Conservation (phyloP, 306 rosid genomes). For the Biancaea sappan region DNA sequence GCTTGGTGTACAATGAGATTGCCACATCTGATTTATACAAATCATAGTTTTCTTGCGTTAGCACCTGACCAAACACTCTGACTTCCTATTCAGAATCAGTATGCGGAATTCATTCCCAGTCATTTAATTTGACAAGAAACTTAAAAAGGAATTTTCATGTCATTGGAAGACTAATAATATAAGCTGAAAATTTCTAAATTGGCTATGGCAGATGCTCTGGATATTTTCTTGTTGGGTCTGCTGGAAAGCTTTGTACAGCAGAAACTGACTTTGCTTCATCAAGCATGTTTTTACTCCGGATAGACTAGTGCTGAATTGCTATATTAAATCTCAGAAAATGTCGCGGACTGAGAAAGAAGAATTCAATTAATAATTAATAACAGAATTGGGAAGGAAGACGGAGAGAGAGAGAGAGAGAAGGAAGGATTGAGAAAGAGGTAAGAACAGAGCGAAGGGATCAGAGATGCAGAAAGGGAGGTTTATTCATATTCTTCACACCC, state of each 20-base stretch:
- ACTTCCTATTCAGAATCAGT: conserved; percentile 2
- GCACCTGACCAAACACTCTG: background rate
- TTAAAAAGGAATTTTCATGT: background rate
- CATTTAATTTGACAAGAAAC: background rate
- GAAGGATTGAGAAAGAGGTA: too few relatives aligned
- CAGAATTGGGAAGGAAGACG: too few relatives aligned
- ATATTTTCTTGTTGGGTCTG: background rate
- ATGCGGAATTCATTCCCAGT: background rate
- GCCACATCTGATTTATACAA: background rate
- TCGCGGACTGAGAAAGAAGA: too few relatives aligned
- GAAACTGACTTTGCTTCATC: background rate
- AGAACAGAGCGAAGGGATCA: too few relatives aligned
- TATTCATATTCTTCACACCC: too few relatives aligned
- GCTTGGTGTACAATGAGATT: background rate
- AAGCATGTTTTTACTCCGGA: background rate
- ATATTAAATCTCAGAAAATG: too few relatives aligned
- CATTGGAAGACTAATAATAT: background rate
- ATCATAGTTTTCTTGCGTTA: background rate
- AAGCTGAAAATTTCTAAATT: background rate
- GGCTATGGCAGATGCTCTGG: background rate
- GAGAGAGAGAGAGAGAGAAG: too few relatives aligned
- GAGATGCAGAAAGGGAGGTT: too few relatives aligned
- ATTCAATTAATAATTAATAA: too few relatives aligned
- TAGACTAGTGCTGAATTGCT: conserved; percentile 2
- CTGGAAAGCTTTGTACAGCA: background rate